These are phyloP conservation scores for Colletotrichum spinosum DNA, from an alignment of 2,329 filamentous ascomycete genomes.

Conservation along the genomic window DNA sequence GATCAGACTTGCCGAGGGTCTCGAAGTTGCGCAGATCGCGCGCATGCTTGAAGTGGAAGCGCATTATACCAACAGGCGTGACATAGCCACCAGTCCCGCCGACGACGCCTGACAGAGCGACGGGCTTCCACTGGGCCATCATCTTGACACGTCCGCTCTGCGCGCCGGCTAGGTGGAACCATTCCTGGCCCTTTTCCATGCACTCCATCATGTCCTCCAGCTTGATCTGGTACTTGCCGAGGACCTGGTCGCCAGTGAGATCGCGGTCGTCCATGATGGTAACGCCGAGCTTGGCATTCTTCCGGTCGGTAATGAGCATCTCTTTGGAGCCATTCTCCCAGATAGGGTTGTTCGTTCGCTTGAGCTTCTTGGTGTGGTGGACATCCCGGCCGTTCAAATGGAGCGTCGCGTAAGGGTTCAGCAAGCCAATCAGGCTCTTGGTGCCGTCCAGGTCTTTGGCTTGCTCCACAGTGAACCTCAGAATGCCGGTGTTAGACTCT, in stretches of 20 bases:
- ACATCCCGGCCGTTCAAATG: constrained; percentile 93
- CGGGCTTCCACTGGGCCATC: constrained; percentile 94
- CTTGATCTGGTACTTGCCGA: constrained; percentile 96
- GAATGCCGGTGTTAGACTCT: constrained; percentile 92
- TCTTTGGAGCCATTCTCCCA: constrained; percentile 95
- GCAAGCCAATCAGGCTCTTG: constrained; percentile 89
- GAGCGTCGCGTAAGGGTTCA: constrained; percentile 91
- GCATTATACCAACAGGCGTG: constrained; percentile 94
- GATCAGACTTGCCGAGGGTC: constrained; percentile 95
- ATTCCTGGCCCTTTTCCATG: constrained; percentile 93
- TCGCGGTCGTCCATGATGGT: constrained; percentile 97
- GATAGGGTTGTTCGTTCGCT: constrained; percentile 97
- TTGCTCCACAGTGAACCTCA: constrained; percentile 92
- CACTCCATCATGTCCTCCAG: constrained; percentile 92
- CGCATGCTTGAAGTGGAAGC: constrained; percentile 89
- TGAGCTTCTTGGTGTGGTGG: constrained; percentile 89
- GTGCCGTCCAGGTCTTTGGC: constrained; percentile 94
- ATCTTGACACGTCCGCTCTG: constrained; percentile 90
- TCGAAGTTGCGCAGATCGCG: constrained; percentile 90
- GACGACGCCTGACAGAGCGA: constrained; percentile 82
- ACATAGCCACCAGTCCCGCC: constrained; percentile 89
- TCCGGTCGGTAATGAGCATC: constrained; percentile 93
- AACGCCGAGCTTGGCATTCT: constrained; percentile 88
- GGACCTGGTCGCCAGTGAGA: constrained; percentile 80
- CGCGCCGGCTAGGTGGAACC: constrained; percentile 88